Base-by-base conservation (phyloP, 1,284 basidiomycete genomes). In the Naganishia liquefaciens region DNA sequence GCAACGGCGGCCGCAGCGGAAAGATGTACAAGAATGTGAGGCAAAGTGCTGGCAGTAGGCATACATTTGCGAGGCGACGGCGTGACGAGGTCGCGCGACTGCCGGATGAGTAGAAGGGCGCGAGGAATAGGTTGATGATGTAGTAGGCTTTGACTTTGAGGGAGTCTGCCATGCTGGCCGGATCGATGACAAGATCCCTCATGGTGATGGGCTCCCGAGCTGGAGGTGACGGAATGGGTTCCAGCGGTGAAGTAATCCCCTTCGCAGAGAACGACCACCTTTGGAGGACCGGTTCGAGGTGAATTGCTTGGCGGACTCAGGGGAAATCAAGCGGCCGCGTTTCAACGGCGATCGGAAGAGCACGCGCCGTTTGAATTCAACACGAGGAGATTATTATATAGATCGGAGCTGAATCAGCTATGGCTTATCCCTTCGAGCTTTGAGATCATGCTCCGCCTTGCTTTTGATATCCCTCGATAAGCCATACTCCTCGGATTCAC, bases 1-100 rank as follows among this genome's bases (percentile, higher is more conserved):
- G 76, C 28, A 79, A 25, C 7, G 64, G 64, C 19, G 64, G 64
- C 11, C 64, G 54, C 15, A 65, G 39, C 21, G 64, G 64, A 21
- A 65, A 51, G 2, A 61, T 2, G 37, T 43, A 47, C 19, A 65
- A 33, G 49, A 65, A 65, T 13, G 52, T 51, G 15, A 65, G 21
- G 30, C 64, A 65, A n/a, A 61, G 37, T 5, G 46, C 51, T 2
- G 64, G 57, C 9, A 61, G 25, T 28, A 54, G 44, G 42, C 60
- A 44, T 28, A 65, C 42, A 57, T 54, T 60, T 33, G 30, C 21
- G 33, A 60, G 49, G 13, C 57, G 43, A 25, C 57, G 30, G 17
- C 46, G 33, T 19, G 57, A 23, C 27, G 57, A 60, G 33, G 33
- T 10, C 13, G 33, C 33, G 42, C 54, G 54, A 44, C 43, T 46